These are phyloP conservation scores for Colletotrichum euphorbiae DNA, from an alignment of 2,329 filamentous ascomycete genomes.

Conservation along the genomic window DNA sequence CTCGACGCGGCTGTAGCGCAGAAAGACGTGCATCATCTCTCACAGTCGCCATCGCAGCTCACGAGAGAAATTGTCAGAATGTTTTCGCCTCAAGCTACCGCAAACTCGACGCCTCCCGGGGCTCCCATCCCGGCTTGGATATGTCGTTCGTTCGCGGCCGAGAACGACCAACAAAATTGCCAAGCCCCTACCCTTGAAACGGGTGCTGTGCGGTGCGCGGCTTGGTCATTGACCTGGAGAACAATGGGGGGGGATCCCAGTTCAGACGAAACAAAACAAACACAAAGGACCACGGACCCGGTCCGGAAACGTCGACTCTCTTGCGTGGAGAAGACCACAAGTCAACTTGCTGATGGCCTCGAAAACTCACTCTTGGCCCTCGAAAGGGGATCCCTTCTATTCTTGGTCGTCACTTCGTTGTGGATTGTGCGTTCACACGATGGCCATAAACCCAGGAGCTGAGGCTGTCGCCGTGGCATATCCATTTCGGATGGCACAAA, in stretches of 20 bases:
- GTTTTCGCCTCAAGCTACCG: not conserved
- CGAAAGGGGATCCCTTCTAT: slow-evolving; percentile 11
- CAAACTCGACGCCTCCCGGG: not conserved
- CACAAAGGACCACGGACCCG: slow-evolving; percentile 17
- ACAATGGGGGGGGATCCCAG: not conserved
- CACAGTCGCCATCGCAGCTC: not conserved
- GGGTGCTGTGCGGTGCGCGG: slow-evolving; percentile 27
- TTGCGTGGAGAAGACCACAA: not conserved
- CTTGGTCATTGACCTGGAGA: slow-evolving; percentile 8
- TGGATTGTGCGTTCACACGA: not conserved
- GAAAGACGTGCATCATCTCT: not conserved
- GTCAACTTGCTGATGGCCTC: not conserved
- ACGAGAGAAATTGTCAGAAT: not conserved
- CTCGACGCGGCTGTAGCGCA: slow-evolving; percentile 13
- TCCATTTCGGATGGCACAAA: slow-evolving; percentile 28
- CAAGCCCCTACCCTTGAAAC: slow-evolving; percentile 30
- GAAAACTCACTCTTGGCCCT: not conserved
- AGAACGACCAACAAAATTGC: not conserved
- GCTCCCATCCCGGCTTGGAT: slow-evolving; percentile 7
- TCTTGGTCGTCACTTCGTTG: not conserved
- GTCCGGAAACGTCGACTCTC: slow-evolving; percentile 5
- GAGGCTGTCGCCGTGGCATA: not conserved
- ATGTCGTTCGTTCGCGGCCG: not conserved
- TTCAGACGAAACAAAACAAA: slow-evolving; percentile 38
- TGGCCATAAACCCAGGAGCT: not conserved